A percentile compares a stretch with the other conserved stretches of the same genome.
Conservation (phyloP, 106 monocot species). For the Allium fistulosum region DNA sequence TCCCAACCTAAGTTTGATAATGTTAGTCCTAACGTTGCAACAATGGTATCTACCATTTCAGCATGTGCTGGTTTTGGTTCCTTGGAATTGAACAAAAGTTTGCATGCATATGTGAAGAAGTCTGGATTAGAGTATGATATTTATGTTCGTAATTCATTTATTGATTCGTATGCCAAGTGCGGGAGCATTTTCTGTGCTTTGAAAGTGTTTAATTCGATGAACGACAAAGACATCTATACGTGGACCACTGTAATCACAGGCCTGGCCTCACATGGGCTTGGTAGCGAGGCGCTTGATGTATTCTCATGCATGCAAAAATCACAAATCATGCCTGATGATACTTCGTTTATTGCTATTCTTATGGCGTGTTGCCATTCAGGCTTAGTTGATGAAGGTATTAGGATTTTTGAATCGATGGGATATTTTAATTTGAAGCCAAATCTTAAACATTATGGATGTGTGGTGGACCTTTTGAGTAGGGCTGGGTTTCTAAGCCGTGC, state of each 20-base stretch:
- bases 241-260: slow-evolving; percentile 54
- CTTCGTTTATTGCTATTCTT: slow-evolving; percentile 37
- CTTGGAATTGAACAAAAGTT: slow-evolving; percentile 23
- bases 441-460: slow-evolving; percentile 45
- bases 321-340: slow-evolving; percentile 28
- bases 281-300: slow-evolving; percentile 26
- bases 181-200: slow-evolving; percentile 24
- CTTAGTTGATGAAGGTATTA: slow-evolving; percentile 29
- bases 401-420: slow-evolving; percentile 36
- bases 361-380: slow-evolving; percentile 56
- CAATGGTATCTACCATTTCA: slow-evolving; percentile 30
- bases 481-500: slow-evolving; percentile 35
- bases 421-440: slow-evolving; percentile 20
- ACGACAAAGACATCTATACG: slow-evolving; percentile 32
- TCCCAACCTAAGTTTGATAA: background rate
- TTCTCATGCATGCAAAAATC: slow-evolving; percentile 24
- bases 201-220: slow-evolving; percentile 31
- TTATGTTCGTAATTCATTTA: slow-evolving; percentile 44
- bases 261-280: slow-evolving; percentile 43
- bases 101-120: slow-evolving; percentile 46
- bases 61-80: slow-evolving; percentile 36
- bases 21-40: slow-evolving; percentile 38
- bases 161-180: slow-evolving; percentile 55
- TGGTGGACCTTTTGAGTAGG: slow-evolving; percentile 42
- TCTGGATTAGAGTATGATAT: slow-evolving; percentile 22